Conservation (phyloP, 192 early-diverging fungal species). For the Linnemannia hyalina region DNA sequence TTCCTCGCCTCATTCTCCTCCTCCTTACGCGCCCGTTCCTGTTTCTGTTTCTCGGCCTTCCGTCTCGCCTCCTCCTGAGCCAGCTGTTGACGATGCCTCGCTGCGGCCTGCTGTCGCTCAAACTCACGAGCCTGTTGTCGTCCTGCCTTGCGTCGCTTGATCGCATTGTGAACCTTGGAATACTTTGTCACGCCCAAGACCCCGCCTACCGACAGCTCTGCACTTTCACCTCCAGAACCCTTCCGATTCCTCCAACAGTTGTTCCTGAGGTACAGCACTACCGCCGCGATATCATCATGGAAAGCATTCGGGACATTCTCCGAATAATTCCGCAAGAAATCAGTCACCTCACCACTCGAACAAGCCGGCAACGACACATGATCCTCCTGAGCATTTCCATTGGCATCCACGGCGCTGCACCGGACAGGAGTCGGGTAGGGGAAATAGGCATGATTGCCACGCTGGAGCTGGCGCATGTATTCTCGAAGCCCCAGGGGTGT, state of each 20-base stretch:
- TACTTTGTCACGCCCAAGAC: not conserved
- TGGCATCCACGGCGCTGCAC: not conserved
- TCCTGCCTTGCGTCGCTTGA: not conserved
- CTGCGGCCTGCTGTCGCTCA: not conserved
- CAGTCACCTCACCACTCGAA: not conserved
- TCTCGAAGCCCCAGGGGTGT: too few species aligned
- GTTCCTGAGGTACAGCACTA: not conserved
- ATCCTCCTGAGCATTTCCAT: not conserved
- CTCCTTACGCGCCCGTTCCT: not conserved
- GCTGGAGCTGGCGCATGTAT: too few species aligned
- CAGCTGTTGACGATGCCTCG: not conserved
- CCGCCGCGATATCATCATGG: slow-evolving; percentile 23
- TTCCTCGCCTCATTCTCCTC: not conserved
- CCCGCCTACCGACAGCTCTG: too few species aligned
- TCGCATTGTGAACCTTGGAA: not conserved
- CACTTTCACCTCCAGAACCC: slow-evolving; percentile 3
- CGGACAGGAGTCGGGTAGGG: too few species aligned
- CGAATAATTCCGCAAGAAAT: slow-evolving; percentile 9
- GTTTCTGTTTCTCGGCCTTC: not conserved
- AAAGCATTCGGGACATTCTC: not conserved
- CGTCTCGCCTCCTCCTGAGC: not conserved
- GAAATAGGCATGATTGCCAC: too few species aligned
- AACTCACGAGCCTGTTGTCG: not conserved
- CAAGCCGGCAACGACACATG: not conserved
- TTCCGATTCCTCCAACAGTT: not conserved